These are phyloP conservation scores for Cladosporium sp. DNA, from an alignment of 2,329 filamentous ascomycete genomes.

Conservation along the genomic window DNA sequence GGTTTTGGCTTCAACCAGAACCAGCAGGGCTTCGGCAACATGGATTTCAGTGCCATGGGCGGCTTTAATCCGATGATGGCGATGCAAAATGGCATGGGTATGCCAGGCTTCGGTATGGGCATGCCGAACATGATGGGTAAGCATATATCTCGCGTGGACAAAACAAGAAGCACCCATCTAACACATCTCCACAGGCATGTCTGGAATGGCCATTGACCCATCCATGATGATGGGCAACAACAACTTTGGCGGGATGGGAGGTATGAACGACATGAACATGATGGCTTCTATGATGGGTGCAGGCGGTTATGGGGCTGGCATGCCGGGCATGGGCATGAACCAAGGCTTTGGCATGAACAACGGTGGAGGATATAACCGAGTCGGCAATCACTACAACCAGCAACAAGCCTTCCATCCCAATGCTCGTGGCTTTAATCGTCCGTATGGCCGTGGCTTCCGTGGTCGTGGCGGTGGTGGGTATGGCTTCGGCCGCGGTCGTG, in stretches of 20 bases:
- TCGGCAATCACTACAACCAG: conserved; percentile 30
- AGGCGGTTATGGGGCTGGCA: conserved; percentile 44
- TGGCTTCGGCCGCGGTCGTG: conserved; percentile 11
- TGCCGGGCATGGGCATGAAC: conserved; percentile 19
- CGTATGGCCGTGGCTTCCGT: conserved; percentile 38
- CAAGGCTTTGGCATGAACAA: conserved; percentile 51
- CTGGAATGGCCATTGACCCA: conserved; percentile 75
- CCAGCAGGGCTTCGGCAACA: conserved; percentile 21
- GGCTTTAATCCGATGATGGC: conserved; percentile 74
- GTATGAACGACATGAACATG: conserved; percentile 70
- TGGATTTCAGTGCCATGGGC: conserved; percentile 35
- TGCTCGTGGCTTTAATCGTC: conserved; percentile 65
- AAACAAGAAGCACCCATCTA: neutral
- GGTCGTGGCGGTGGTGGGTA: conserved; percentile 26
- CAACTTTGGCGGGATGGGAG: conserved; percentile 70
- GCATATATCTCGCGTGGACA: conserved; percentile 33
- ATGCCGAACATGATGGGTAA: conserved; percentile 74
- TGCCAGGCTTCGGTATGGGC: conserved; percentile 43
- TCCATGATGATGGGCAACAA: conserved; percentile 62
- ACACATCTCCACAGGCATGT: conserved; percentile 58
- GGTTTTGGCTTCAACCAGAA: conserved; percentile 19
- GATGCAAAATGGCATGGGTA: conserved; percentile 46
- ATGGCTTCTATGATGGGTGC: conserved; percentile 34
- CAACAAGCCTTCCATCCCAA: conserved; percentile 45
- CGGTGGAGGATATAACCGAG: conserved; percentile 43